Evolutionary conservation across 2,329 filamentous ascomycete genomes (phyloP).

Genomic region (Aspergillus novoparasiticus): DNA sequence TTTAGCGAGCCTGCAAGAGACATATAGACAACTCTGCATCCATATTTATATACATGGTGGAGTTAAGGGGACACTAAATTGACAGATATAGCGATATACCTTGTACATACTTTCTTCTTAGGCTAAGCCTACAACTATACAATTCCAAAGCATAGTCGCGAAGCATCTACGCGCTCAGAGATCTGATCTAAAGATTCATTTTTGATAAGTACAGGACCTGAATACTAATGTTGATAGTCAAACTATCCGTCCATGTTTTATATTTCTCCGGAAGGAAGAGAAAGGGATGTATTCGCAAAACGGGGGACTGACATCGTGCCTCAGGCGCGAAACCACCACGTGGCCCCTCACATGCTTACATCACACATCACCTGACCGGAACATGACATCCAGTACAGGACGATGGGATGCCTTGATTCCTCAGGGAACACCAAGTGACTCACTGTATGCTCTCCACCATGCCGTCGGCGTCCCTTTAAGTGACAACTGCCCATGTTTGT

Average conservation of each 20-base stretch:
- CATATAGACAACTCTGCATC: not conserved
- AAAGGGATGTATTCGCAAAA: too few relatives aligned
- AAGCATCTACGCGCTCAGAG: not conserved
- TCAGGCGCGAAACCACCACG: constrained; percentile 1
- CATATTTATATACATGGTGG: not conserved
- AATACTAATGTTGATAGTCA: not conserved
- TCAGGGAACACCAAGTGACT: constrained; percentile 6
- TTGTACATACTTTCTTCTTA: not conserved
- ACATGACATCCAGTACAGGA: not conserved
- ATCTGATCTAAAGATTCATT: not conserved
- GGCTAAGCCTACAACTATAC: not conserved
- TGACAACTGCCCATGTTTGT: not conserved
- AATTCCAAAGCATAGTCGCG: not conserved
- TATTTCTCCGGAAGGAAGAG: not conserved
- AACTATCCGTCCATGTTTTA: not conserved
- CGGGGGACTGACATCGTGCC: not conserved
- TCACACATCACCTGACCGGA: constrained; percentile 16
- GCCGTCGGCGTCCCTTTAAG: constrained; percentile 7
- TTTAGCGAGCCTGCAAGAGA: not conserved
- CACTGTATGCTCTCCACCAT: constrained; percentile 5
- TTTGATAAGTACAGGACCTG: not conserved
- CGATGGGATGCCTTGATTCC: constrained; percentile 1
- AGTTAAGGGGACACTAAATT: not conserved
- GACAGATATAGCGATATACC: not conserved
- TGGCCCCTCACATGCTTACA: constrained; percentile 8